Evolutionary conservation across 164 flowering plant genomes (phyloP).

Genomic region (Vitis vinifera): DNA sequence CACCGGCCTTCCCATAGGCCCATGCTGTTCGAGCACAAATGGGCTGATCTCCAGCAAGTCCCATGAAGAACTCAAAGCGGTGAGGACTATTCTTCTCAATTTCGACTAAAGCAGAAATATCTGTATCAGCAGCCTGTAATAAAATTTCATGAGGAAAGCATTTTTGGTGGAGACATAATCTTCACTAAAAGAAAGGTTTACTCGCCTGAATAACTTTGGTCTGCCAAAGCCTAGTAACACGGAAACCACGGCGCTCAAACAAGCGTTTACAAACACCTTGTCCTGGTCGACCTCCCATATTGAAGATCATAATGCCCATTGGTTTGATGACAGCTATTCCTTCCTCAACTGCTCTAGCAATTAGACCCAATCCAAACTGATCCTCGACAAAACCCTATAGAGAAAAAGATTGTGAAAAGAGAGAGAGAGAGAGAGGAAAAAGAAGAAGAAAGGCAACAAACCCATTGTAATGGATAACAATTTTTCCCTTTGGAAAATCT

Average conservation of each 20-base stretch:
- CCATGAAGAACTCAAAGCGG: slow-evolving; percentile 98
- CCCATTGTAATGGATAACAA: background rate
- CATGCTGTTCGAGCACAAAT: slow-evolving; percentile 99
- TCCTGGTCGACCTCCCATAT: slow-evolving; percentile 99
- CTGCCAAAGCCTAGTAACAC: slow-evolving; percentile 86
- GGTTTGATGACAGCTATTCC: slow-evolving; percentile 93
- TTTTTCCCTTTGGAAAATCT: background rate
- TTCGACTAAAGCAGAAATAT: slow-evolving; percentile 93
- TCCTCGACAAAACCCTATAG: slow-evolving; percentile 96
- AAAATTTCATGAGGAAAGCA: slow-evolving; percentile 14
- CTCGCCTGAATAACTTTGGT: slow-evolving; percentile 90
- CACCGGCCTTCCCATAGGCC: slow-evolving; percentile 96
- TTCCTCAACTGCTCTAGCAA: slow-evolving; percentile 98
- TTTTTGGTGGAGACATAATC: background rate
- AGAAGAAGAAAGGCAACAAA: background rate
- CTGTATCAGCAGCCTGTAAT: slow-evolving; percentile 92
- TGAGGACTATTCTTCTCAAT: slow-evolving; percentile 95
- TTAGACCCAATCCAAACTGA: slow-evolving; percentile 94
- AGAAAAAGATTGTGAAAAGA: background rate
- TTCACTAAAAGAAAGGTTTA: background rate
- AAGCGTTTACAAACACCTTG: slow-evolving; percentile 92
- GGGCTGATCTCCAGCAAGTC: slow-evolving; percentile 87
- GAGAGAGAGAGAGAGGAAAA: background rate
- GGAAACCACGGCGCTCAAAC: slow-evolving; percentile 95
- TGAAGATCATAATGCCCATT: slow-evolving; percentile 91